Conservation (phyloP, 2,329 filamentous ascomycete species). For the Calonectria crousiana region DNA sequence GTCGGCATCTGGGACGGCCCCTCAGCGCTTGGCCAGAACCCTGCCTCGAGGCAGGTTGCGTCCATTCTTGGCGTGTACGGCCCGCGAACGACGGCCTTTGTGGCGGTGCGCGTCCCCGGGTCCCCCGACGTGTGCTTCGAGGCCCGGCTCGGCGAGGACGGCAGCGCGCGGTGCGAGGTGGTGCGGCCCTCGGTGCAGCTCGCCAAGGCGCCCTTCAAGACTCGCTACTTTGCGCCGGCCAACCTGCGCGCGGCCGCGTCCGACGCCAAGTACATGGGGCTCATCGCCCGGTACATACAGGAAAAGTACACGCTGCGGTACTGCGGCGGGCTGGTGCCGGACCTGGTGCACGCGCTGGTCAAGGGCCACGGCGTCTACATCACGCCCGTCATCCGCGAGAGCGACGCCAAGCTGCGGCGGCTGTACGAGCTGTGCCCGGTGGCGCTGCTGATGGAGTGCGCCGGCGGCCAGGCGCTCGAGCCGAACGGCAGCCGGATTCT, state of each 20-base stretch:
- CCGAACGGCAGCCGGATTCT: constrained; percentile 57
- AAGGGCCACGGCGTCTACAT: constrained; percentile 74
- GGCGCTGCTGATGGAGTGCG: constrained; percentile 71
- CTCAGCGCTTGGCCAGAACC: constrained; percentile 56
- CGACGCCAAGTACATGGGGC: constrained; percentile 58
- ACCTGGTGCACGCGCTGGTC: constrained; percentile 69
- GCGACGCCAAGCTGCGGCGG: constrained; percentile 68
- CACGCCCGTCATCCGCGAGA: constrained; percentile 64
- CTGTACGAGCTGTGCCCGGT: constrained; percentile 72
- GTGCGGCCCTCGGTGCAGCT: constrained; percentile 57
- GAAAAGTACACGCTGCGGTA: constrained; percentile 71
- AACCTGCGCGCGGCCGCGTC: constrained; percentile 70
- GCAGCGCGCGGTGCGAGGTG: constrained; percentile 48
- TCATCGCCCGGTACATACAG: constrained; percentile 64
- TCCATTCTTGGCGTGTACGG: constrained; percentile 67
- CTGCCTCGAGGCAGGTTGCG: constrained; percentile 58
- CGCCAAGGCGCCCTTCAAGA: constrained; percentile 54
- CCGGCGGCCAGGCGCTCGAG: constrained; percentile 68
- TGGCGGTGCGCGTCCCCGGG: constrained; percentile 64
- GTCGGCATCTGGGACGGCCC: constrained; percentile 69
- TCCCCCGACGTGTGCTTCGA: constrained; percentile 61
- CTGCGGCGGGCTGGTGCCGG: constrained; percentile 71
- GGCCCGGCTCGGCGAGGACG: constrained; percentile 54
- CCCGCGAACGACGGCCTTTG: constrained; percentile 66
- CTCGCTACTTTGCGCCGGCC: constrained; percentile 72